These are phyloP conservation scores for Fraxinus baroniana DNA, from an alignment of 305 asterid species.

Conservation along the genomic window DNA sequence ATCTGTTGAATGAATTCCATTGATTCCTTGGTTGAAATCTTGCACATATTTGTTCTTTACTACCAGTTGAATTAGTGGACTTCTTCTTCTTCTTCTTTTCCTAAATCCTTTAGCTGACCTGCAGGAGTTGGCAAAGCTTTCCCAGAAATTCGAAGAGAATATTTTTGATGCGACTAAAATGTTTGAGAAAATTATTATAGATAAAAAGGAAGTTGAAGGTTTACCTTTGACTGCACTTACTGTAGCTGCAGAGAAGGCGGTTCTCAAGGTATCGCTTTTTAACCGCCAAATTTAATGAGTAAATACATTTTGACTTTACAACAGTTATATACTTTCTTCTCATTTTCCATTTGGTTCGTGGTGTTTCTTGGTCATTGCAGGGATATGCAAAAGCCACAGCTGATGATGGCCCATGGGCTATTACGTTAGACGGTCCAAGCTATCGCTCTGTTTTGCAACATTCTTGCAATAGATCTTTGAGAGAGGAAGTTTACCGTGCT, in stretches of 20 bases:
- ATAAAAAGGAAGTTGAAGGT: conserved; percentile 33
- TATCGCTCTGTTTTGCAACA: conserved; percentile 64
- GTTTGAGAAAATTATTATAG: conserved; percentile 35
- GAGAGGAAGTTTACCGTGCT: conserved; percentile 77
- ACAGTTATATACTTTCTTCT: not conserved
- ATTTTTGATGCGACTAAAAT: conserved; percentile 56
- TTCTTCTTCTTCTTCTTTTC: not conserved
- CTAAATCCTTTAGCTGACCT: conserved; percentile 18
- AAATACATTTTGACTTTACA: not conserved
- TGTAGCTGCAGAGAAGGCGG: conserved; percentile 40
- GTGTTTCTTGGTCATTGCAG: conserved; percentile 28
- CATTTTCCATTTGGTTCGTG: conserved; percentile 3
- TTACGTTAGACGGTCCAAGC: conserved; percentile 67
- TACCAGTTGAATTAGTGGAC: not conserved
- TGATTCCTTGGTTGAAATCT: not conserved
- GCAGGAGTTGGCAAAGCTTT: conserved; percentile 66
- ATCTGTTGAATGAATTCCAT: not conserved
- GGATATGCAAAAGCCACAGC: conserved; percentile 69
- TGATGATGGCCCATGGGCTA: conserved; percentile 74
- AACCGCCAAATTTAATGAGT: not conserved
- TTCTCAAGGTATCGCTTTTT: conserved; percentile 34
- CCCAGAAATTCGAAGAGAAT: conserved; percentile 65
- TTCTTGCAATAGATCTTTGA: conserved; percentile 56
- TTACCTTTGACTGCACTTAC: conserved; percentile 37
- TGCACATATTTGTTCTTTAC: not conserved